Conservation (phyloP, 768 basidiomycete genomes). For the Goffeauzyma gilvescens region DNA sequence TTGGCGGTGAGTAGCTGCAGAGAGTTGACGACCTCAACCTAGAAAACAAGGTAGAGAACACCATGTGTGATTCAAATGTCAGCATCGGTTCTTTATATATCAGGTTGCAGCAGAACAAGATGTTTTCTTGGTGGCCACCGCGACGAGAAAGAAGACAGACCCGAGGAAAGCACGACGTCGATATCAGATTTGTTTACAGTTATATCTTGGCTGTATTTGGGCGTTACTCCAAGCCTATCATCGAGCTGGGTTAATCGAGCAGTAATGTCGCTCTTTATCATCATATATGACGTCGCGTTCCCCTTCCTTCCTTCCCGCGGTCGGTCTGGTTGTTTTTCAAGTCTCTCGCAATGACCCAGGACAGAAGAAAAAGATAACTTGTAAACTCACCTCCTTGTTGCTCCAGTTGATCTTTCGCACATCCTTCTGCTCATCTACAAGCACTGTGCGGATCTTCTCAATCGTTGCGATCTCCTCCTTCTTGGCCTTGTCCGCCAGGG, state of each 20-base stretch:
- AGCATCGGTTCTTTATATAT: too few species aligned
- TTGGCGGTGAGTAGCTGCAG: constrained; percentile 87
- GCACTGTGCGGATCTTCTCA: constrained; percentile 61
- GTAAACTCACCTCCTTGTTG: constrained; percentile 88
- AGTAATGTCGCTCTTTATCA: constrained; percentile 55
- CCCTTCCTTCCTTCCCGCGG: too few species aligned
- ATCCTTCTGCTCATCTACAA: constrained; percentile 65
- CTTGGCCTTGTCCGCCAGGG: constrained; percentile 79
- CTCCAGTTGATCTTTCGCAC: constrained; percentile 84
- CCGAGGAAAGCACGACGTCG: constrained; percentile 1
- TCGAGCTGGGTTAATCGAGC: constrained; percentile 92
- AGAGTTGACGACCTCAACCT: constrained; percentile 32
- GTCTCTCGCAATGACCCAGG: background rate
- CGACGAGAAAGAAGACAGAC: background rate
- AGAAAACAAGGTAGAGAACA: background rate
- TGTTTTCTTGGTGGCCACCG: too few species aligned
- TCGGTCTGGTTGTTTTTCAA: too few species aligned
- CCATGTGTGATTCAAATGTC: too few species aligned
- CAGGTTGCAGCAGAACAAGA: too few species aligned
- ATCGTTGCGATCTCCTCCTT: constrained; percentile 86
- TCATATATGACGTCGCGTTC: constrained; percentile 33
- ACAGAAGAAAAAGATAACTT: background rate
- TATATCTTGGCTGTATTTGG: constrained; percentile 48
- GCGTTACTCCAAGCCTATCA: constrained; percentile 79
- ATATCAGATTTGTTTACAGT: constrained; percentile 29